Conservation (phyloP, 2,329 filamentous ascomycete species). For the Pseudogymnoascus sp. region DNA sequence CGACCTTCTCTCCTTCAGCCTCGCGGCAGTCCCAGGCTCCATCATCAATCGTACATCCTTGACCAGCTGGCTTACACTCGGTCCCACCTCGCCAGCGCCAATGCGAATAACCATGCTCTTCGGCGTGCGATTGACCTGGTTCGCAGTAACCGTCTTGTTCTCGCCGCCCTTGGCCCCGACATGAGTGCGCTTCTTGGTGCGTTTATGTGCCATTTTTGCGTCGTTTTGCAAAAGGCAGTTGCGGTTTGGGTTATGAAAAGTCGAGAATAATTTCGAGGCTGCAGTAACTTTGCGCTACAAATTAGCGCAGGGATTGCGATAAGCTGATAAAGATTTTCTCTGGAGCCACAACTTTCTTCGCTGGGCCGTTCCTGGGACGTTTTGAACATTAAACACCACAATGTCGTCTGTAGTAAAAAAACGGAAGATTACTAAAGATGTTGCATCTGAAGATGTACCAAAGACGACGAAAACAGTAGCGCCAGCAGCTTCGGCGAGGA, state of each 20-base stretch:
- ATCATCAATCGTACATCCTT: constrained; percentile 88
- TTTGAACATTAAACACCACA: constrained; percentile 11
- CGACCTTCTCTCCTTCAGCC: constrained; percentile 79
- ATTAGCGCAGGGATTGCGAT: constrained; percentile 22
- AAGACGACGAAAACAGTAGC: constrained; percentile 10
- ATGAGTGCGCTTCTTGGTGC: constrained; percentile 86
- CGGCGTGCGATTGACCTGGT: constrained; percentile 54
- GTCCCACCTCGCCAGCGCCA: constrained; percentile 85
- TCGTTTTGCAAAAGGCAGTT: constrained; percentile 11
- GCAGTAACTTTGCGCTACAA: constrained; percentile 20
- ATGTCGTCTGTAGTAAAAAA: constrained; percentile 26
- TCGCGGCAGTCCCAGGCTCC: constrained; percentile 87
- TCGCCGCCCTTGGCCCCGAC: constrained; percentile 50
- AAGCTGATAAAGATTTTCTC: constrained; percentile 27
- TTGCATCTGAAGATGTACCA: constrained; percentile 11
- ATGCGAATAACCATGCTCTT: constrained; percentile 99
- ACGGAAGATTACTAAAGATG: constrained; percentile 23
- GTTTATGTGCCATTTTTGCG: constrained; percentile 62
- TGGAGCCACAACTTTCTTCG: constrained; percentile 5
- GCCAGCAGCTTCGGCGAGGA: constrained; percentile 13
- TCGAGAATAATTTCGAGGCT: constrained; percentile 20
- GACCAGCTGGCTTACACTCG: constrained; percentile 83
- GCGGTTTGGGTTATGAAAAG: constrained; percentile 15
- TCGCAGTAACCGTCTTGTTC: constrained; percentile 50
- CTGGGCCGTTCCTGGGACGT: neutral